Conservation (phyloP, 176 grass and related monocot species). For the Oryza glumipatula region DNA sequence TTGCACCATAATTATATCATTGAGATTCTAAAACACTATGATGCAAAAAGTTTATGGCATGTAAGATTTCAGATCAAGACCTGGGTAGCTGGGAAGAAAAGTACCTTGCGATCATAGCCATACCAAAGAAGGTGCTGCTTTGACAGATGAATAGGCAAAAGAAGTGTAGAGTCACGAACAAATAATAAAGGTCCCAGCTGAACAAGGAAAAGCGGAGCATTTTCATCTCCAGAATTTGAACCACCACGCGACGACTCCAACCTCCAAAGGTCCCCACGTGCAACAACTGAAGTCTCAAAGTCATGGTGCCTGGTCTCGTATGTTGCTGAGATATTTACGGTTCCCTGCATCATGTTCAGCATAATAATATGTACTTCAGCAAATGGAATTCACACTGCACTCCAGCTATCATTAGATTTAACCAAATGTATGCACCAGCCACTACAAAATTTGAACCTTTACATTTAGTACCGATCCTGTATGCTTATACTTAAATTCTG, state of each 20-base stretch:
- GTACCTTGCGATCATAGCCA: slow-evolving; percentile 96
- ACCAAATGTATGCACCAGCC: background rate
- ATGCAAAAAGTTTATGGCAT: background rate
- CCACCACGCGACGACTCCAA: slow-evolving; percentile 72
- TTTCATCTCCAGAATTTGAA: slow-evolving; percentile 63
- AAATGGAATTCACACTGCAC: background rate
- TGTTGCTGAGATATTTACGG: slow-evolving; percentile 69
- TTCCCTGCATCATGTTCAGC: slow-evolving; percentile 60
- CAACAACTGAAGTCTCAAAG: slow-evolving; percentile 78
- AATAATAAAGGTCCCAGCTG: slow-evolving; percentile 91
- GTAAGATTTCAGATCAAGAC: background rate
- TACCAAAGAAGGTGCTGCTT: slow-evolving; percentile 99
- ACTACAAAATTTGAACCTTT: background rate
- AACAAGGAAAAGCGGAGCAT: slow-evolving; percentile 80
- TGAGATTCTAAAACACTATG: background rate
- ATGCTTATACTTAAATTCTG: background rate
- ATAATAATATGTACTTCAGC: background rate
- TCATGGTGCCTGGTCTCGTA: slow-evolving; percentile 69
- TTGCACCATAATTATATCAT: background rate
- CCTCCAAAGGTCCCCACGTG: slow-evolving; percentile 88
- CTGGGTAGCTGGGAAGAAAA: background rate
- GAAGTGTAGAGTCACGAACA: slow-evolving; percentile 84
- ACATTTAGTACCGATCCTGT: background rate
- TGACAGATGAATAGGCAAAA: slow-evolving; percentile 94
- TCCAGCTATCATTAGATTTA: background rate